Evolutionary conservation across 106 monocot genomes (phyloP).

Genomic region (Apostasia ramifera): DNA sequence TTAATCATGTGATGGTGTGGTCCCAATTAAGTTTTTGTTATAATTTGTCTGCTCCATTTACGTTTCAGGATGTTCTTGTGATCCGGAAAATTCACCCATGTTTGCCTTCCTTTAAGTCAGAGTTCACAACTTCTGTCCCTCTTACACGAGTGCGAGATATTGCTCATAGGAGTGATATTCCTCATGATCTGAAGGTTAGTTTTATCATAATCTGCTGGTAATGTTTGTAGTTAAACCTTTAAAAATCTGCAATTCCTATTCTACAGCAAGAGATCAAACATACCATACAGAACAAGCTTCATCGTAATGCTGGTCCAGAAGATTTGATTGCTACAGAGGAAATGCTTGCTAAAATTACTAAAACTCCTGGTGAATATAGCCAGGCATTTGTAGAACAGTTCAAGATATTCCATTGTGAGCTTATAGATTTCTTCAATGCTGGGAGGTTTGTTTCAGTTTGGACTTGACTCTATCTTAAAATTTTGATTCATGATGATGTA

Average conservation of each 20-base stretch:
- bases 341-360: constrained; percentile 81
- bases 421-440: constrained; percentile 99
- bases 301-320: constrained; percentile 97
- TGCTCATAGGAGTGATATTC: constrained; percentile 91
- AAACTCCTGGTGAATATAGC: constrained; percentile 74
- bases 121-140: constrained; percentile 98
- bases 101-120: constrained; percentile 93
- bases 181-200: constrained; percentile 93
- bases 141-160: constrained; percentile 96
- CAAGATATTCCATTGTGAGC: constrained; percentile 84
- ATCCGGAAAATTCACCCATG: constrained; percentile 87
- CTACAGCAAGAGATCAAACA: constrained; percentile 98
- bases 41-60: neutral
- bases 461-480: neutral
- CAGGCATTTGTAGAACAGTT: constrained; percentile 86
- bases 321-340: constrained; percentile 94
- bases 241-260: constrained; percentile 4
- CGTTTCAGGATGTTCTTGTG: constrained; percentile 55
- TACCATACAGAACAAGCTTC: constrained; percentile 99
- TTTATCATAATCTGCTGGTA: neutral
- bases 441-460: constrained; percentile 58
- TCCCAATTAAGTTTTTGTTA: too few species aligned
- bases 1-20: too few species aligned
- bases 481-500: neutral
- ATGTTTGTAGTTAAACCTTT: neutral